These are phyloP conservation scores for Oleoguttula mirabilis DNA, from an alignment of 495 filamentous ascomycete genomes.

Conservation along the genomic window DNA sequence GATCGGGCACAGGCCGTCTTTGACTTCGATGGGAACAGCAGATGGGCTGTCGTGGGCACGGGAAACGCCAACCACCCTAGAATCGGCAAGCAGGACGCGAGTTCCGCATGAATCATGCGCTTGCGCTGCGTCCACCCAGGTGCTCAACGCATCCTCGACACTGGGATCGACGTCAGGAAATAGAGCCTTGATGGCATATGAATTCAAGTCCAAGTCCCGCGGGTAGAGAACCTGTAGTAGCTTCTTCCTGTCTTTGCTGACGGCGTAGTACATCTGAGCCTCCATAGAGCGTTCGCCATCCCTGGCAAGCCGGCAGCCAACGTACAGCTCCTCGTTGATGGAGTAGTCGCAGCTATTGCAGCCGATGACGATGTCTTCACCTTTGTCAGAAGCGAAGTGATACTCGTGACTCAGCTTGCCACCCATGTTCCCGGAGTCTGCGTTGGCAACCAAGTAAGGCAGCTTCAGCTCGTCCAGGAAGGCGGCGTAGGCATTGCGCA, in stretches of 20 bases:
- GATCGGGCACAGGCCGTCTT: not conserved
- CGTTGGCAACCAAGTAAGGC: slow-evolving; percentile 72
- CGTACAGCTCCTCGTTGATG: slow-evolving; percentile 77
- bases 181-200: slow-evolving; percentile 56
- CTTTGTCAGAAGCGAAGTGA: slow-evolving; percentile 66
- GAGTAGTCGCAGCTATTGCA: slow-evolving; percentile 64
- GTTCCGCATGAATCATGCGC: not conserved
- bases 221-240: slow-evolving; percentile 60
- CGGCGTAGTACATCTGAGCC: slow-evolving; percentile 11
- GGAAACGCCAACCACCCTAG: not conserved
- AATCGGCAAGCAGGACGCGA: not conserved
- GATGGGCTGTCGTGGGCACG: too few species aligned
- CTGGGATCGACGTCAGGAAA: slow-evolving; percentile 62
- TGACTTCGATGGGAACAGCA: not conserved
- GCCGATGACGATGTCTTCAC: slow-evolving; percentile 73
- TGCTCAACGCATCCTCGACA: slow-evolving; percentile 38
- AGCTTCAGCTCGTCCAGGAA: slow-evolving; percentile 77
- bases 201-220: slow-evolving; percentile 44
- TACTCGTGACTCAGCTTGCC: slow-evolving; percentile 90
- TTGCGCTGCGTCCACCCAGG: not conserved
- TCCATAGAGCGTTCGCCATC: too few species aligned
- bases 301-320: too few species aligned
- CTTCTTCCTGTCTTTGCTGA: slow-evolving; percentile 55
- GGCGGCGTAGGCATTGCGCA: slow-evolving; percentile 54
- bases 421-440: slow-evolving; percentile 92